phyloP scores from a whole-genome alignment of 352 stramenopile genomes.

The Peronospora destructor region DNA sequence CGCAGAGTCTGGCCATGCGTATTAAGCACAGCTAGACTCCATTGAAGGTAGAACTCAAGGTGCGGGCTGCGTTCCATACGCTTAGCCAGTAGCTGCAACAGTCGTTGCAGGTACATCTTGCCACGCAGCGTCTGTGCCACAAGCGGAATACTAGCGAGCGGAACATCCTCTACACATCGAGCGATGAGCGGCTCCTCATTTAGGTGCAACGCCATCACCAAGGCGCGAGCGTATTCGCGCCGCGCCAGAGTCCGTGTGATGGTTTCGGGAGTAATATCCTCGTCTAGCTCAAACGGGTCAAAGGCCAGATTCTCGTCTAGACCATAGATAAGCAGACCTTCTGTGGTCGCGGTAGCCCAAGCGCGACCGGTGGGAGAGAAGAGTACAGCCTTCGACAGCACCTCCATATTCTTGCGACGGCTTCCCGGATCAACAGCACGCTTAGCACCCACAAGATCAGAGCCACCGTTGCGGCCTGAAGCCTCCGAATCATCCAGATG shows the following conservation, averaged over 20 bases:
- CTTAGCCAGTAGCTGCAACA: slow-evolving; percentile 91
- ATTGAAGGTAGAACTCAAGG: slow-evolving; percentile 96
- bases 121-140: slow-evolving; percentile 86
- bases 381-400: slow-evolving; percentile 87
- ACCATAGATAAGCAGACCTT: slow-evolving; percentile 97
- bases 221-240: slow-evolving; percentile 88
- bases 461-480: slow-evolving; percentile 22
- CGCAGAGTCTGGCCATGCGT: slow-evolving; percentile 86
- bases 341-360: slow-evolving; percentile 94
- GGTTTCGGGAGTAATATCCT: slow-evolving; percentile 93
- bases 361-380: slow-evolving; percentile 96
- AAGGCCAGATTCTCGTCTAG: slow-evolving; percentile 96
- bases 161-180: slow-evolving; percentile 88
- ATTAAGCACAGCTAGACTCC: slow-evolving; percentile 92
- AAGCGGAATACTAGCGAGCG: slow-evolving; percentile 83
- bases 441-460: slow-evolving; percentile 69
- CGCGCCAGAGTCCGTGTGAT: slow-evolving; percentile 84
- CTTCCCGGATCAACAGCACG: slow-evolving; percentile 91
- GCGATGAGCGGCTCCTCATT: slow-evolving; percentile 93
- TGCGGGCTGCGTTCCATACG: slow-evolving; percentile 90
- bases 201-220: slow-evolving; percentile 95
- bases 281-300: slow-evolving; percentile 97
- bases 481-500: slow-evolving; percentile 40
- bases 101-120: slow-evolving; percentile 86
- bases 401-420: slow-evolving; percentile 78